These are phyloP conservation scores for Pseudofabraea citricarpa DNA, from an alignment of 2,329 filamentous ascomycete genomes.

Conservation along the genomic window DNA sequence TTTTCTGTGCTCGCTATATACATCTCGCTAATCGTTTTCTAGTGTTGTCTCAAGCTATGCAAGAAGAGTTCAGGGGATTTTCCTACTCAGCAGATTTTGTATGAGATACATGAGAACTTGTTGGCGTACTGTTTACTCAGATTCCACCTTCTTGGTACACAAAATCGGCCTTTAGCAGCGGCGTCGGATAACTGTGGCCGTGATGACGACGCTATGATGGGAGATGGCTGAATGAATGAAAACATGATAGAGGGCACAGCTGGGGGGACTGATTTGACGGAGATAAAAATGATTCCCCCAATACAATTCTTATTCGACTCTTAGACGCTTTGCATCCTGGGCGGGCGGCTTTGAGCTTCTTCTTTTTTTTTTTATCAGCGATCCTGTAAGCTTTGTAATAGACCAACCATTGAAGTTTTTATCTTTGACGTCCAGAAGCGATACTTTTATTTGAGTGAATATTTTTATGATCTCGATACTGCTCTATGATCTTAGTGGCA, in stretches of 20 bases:
- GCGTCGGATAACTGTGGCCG: background rate
- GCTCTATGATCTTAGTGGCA: no score
- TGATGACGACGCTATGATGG: no score
- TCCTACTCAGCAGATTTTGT: slow-evolving; percentile 58
- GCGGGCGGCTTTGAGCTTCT: background rate
- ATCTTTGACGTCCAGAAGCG: background rate
- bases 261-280: background rate
- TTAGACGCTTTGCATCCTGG: background rate
- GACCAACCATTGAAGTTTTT: background rate
- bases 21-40: slow-evolving; percentile 3
- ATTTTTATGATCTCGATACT: no score
- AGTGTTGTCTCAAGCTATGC: slow-evolving; percentile 98
- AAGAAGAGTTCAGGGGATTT: slow-evolving; percentile 98
- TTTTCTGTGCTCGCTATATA: slow-evolving; percentile 16
- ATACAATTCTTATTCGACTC: background rate
- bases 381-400: background rate
- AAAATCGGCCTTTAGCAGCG: background rate
- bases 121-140: no score
- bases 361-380: background rate
- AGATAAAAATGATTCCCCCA: background rate
- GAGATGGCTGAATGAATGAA: background rate
- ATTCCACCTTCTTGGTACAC: no score
- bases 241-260: background rate
- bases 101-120: slow-evolving; percentile 16
- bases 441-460: no score